phyloP scores from a whole-genome alignment of 192 early-diverging fungal genomes.

The Pilobolus umbonatus region DNA sequence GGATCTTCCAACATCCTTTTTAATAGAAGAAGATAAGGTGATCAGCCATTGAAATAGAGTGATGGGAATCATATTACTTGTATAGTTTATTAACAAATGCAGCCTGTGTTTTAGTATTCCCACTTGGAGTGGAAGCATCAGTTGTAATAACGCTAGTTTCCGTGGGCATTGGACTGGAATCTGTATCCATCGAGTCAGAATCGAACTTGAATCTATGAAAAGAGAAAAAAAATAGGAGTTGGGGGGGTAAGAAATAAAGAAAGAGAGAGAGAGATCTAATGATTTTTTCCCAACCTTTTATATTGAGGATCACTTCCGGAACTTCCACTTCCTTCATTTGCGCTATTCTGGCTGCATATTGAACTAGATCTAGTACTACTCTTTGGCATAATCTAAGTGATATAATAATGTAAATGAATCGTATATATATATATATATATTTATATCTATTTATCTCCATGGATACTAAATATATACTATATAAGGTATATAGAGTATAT shows the following conservation, averaged over 20 bases:
- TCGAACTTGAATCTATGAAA: constrained; percentile 1
- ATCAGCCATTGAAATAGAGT: neutral
- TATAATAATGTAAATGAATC: too few relatives aligned
- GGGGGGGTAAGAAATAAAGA: neutral
- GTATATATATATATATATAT: too few relatives aligned
- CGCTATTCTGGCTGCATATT: constrained; percentile 3
- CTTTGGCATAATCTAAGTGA: neutral
- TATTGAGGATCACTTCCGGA: neutral
- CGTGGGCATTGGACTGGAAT: too few relatives aligned
- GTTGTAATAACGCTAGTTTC: neutral
- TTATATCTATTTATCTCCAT: too few relatives aligned
- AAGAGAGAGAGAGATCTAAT: neutral
- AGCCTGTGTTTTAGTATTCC: constrained; percentile 39
- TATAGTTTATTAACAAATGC: constrained; percentile 49
- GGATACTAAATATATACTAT: too few relatives aligned
- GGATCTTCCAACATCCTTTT: constrained; percentile 70
- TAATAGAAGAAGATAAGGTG: neutral
- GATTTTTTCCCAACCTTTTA: neutral
- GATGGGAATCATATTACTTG: constrained; percentile 24
- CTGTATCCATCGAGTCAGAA: neutral
- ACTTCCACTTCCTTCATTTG: neutral
- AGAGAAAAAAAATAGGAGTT: neutral
- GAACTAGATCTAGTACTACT: constrained; percentile 10
- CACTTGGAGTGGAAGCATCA: neutral
- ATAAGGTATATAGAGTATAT: too few relatives aligned